phyloP scores from a whole-genome alignment of 2,329 filamentous ascomycete species.

The Phaeoacremonium minimum region DNA sequence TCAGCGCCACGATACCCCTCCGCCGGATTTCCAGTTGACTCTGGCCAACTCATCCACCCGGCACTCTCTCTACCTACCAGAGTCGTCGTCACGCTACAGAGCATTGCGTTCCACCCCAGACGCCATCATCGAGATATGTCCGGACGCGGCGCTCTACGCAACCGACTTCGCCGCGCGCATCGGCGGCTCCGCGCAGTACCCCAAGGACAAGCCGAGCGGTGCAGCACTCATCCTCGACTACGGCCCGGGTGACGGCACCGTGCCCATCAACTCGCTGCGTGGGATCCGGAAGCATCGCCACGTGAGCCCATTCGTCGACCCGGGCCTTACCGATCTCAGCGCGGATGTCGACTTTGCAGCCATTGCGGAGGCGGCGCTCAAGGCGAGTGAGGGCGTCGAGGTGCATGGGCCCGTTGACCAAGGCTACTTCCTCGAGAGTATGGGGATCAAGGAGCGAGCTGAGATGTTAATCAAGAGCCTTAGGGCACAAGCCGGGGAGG shows the following conservation, averaged over 20 bases:
- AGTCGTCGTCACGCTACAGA: constrained; percentile 74
- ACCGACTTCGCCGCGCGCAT: constrained; percentile 81
- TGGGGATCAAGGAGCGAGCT: constrained; percentile 81
- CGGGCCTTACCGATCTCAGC: constrained; percentile 82
- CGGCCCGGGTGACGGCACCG: constrained; percentile 64
- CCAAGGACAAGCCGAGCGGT: constrained; percentile 64
- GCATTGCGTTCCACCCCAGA: constrained; percentile 63
- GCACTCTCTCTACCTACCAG: constrained; percentile 80
- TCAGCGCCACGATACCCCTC: constrained; percentile 42
- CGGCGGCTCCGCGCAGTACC: constrained; percentile 56
- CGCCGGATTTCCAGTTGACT: constrained; percentile 84
- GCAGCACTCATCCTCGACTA: constrained; percentile 97
- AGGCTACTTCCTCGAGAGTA: constrained; percentile 68
- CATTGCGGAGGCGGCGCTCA: constrained; percentile 75
- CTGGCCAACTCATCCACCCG: constrained; percentile 72
- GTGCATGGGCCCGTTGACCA: constrained; percentile 91
- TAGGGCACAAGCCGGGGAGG: constrained; percentile 7
- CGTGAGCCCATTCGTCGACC: constrained; percentile 74
- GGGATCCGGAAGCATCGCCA: constrained; percentile 76
- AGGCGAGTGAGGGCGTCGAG: constrained; percentile 75
- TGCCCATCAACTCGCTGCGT: constrained; percentile 85
- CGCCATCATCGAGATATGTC: constrained; percentile 83
- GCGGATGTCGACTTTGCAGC: constrained; percentile 92
- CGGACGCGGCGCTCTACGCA: constrained; percentile 77
- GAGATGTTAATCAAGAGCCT: constrained; percentile 55